Evolutionary conservation across 306 rosid genomes (phyloP).

Genomic region (Rosa multiflora): DNA sequence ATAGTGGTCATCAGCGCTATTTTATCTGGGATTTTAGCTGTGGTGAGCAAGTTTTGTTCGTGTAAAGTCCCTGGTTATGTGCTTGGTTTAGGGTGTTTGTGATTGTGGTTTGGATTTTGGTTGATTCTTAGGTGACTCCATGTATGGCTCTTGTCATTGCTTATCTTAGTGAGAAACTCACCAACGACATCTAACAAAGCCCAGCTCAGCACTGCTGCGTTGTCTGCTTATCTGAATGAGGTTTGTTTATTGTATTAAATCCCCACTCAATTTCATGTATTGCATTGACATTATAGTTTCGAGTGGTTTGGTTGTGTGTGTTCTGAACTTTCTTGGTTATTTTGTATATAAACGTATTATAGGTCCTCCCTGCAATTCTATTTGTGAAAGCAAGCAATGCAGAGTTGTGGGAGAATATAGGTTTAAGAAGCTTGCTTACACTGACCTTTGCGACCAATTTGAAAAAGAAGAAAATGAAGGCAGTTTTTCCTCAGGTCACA

Average conservation of each 20-base stretch:
- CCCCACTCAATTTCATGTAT: neutral
- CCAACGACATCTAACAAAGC: slow-evolving; percentile 57
- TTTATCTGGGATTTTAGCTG: slow-evolving; percentile 64
- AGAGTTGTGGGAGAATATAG: slow-evolving; percentile 65
- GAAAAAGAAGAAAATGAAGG: slow-evolving; percentile 71
- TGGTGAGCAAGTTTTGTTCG: slow-evolving; percentile 48
- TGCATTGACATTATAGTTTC: neutral
- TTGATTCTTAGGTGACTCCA: slow-evolving; percentile 61
- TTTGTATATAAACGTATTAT: slow-evolving; percentile 3
- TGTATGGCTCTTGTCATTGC: slow-evolving; percentile 59
- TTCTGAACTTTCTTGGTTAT: slow-evolving; percentile 3
- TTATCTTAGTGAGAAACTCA: slow-evolving; percentile 67
- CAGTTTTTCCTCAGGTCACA: slow-evolving; percentile 72
- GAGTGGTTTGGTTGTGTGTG: neutral
- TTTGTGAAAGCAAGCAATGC: slow-evolving; percentile 84
- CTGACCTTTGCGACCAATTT: slow-evolving; percentile 36
- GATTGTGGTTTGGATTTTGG: slow-evolving; percentile 15
- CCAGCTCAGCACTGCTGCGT: slow-evolving; percentile 65
- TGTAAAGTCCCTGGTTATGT: neutral
- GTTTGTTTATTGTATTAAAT: slow-evolving; percentile 26
- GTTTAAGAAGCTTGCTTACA: slow-evolving; percentile 64
- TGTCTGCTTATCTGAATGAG: slow-evolving; percentile 88
- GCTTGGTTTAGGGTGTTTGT: neutral
- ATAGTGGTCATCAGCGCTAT: slow-evolving; percentile 75
- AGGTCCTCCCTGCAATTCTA: slow-evolving; percentile 84